These are phyloP conservation scores for Celoporthe dispersa DNA, from an alignment of 2,329 filamentous ascomycete genomes.

Conservation along the genomic window DNA sequence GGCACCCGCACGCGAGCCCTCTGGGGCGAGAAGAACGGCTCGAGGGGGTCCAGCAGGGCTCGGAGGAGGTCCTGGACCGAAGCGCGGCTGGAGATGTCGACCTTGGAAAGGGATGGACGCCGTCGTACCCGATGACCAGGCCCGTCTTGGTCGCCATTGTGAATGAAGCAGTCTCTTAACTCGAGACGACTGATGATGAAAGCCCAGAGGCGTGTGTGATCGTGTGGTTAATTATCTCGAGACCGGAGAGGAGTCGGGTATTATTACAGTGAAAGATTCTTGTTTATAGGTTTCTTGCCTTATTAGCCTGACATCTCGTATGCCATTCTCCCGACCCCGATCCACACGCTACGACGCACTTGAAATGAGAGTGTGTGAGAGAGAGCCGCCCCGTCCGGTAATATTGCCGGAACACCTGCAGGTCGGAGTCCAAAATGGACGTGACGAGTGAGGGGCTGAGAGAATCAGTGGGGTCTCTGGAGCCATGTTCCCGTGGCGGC, in stretches of 20 bases:
- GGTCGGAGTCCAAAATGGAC: neutral
- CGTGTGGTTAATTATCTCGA: neutral
- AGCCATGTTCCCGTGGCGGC: conserved; percentile 10
- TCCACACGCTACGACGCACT: neutral
- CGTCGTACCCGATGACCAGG: conserved; percentile 55
- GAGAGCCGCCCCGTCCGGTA: conserved; percentile 5
- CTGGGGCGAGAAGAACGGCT: conserved; percentile 71
- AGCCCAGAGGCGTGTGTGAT: conserved; percentile 25
- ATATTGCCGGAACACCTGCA: neutral
- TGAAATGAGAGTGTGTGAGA: neutral
- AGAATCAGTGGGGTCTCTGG: conserved; percentile 2
- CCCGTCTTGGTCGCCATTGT: conserved; percentile 33
- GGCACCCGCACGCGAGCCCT: conserved; percentile 68
- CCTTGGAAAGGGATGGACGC: conserved; percentile 57
- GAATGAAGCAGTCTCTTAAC: neutral
- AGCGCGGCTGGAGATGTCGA: conserved; percentile 53
- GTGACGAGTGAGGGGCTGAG: conserved; percentile 16
- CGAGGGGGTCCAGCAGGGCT: conserved; percentile 70
- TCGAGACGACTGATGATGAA: neutral
- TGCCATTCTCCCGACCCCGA: conserved; percentile 25
- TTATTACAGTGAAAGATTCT: conserved; percentile 33
- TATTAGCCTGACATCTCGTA: conserved; percentile 17
- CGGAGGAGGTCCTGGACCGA: conserved; percentile 65
- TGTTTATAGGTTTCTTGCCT: neutral
- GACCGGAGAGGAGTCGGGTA: conserved; percentile 28